Evolutionary conservation across 306 rosid genomes (phyloP), one percentile per base, ranked within the genome.

Genomic region (Lagenaria siceraria): DNA sequence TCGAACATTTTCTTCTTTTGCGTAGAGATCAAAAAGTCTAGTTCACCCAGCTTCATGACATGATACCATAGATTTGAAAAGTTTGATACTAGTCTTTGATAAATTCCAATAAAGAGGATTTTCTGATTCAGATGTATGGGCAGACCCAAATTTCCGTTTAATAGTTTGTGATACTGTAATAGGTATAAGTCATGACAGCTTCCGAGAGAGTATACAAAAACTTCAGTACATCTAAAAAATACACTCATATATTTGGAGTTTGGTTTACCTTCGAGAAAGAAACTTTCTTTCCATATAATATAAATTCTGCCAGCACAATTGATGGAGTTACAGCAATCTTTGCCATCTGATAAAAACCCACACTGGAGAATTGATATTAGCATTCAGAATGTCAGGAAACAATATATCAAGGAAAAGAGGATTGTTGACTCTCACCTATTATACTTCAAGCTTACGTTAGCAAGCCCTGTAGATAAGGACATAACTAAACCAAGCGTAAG

Each of bases 291-390:
- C 74, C 83, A 72, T 87, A 88, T 77, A 85, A 75, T 59, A 88
- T 33, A 85, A 88, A 93, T 71, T 93, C 97, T 62, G 93, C 97
- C 48, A 89, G 79, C 81, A 89, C 93, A 84, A 90, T 93, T 52
- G 98, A 88, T 4, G 93, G 95, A 3, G 97, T 89, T 65, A 93
- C 93, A 6, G 95, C 93, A 61, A 93, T 93, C 86, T 93, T 93
- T 76, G 98, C 89, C 97, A 93, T 93, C 90, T 93, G 97, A 87
- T 90, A 93, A 77, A 93, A 90, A 40, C 98, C 97, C 82, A 93
- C 88, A 84, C 98, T 90, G 96, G 65, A 86, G 81, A 85, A 52
- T 80, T 8, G 84, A 77, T 21, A 80, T 77, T 68, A 83, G 85
- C 31, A 71, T 17, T 83, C 63, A 64, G 85, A 25, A 59, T 78